Evolutionary conservation across 2,329 filamentous ascomycete genomes (phyloP).

Genomic region (Aspergillus oerlinghausenensis): DNA sequence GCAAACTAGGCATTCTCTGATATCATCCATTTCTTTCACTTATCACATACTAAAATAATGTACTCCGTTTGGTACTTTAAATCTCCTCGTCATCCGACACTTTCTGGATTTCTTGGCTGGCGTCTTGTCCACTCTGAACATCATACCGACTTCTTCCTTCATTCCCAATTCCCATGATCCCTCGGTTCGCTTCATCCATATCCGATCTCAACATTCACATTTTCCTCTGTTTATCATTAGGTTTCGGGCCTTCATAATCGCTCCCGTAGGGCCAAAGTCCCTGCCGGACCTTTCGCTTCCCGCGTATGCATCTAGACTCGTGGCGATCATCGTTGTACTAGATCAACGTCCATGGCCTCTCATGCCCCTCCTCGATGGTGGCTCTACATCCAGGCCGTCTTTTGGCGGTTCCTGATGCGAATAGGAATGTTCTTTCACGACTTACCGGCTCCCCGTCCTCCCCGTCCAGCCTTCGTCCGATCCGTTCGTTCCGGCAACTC

Average conservation of each 20-base stretch:
- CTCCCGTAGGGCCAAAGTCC: not conserved
- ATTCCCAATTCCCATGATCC: not conserved
- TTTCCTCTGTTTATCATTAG: not conserved
- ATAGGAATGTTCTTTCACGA: constrained; percentile 66
- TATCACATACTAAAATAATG: not conserved
- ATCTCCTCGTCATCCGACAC: not conserved
- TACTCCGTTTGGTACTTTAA: too few relatives aligned
- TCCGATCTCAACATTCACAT: not conserved
- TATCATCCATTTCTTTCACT: not conserved
- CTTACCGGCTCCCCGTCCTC: constrained; percentile 57
- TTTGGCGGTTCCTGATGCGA: constrained; percentile 64
- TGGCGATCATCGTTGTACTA: not conserved
- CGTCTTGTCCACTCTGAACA: not conserved
- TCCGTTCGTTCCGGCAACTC: constrained; percentile 49
- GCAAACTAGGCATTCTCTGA: not conserved
- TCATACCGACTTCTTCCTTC: not conserved
- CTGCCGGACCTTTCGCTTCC: not conserved
- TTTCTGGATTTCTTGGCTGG: not conserved
- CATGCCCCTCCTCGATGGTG: constrained; percentile 49
- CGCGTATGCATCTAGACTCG: not conserved
- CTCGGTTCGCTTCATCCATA: not conserved
- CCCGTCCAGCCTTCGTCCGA: constrained; percentile 56
- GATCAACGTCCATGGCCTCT: constrained; percentile 23
- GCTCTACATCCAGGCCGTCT: constrained; percentile 58
- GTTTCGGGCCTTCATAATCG: not conserved